Percentiles rank a stretch among this genome's conserved stretches.
phyloP scores from a whole-genome alignment of 108 stramenopile genomes.

The Stephanodiscus triporus region DNA sequence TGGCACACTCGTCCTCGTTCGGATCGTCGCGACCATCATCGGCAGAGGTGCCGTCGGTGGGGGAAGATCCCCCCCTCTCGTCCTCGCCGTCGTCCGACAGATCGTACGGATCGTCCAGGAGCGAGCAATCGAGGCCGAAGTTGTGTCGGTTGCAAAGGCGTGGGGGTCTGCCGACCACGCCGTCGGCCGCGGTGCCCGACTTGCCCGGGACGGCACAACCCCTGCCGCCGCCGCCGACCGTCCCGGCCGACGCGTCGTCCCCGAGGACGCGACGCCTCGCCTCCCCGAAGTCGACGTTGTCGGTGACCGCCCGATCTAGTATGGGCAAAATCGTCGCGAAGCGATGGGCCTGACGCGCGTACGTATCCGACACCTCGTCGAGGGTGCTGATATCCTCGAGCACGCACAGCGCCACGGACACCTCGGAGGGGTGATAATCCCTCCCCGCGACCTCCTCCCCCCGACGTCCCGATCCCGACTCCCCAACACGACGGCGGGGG shows the following conservation, averaged over 20 bases:
- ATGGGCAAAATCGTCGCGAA: background rate
- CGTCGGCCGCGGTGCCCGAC: no score
- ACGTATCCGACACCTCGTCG: background rate
- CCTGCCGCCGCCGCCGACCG: background rate
- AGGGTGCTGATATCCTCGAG: background rate
- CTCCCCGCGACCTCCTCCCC: background rate
- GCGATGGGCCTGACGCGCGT: background rate
- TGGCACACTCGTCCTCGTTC: constrained; percentile 8
- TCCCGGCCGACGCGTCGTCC: background rate
- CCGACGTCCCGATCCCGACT: background rate
- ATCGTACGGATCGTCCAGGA: background rate
- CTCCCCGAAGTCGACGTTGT: background rate
- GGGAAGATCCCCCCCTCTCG: background rate
- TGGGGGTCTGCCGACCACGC: background rate
- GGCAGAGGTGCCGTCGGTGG: background rate
- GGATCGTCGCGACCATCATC: background rate
- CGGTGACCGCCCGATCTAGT: constrained; percentile 1
- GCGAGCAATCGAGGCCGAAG: background rate
- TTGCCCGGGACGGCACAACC: background rate
- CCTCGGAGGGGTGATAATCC: background rate
- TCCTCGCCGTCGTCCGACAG: background rate
- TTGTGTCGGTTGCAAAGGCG: background rate
- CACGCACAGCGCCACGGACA: background rate
- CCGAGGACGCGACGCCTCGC: background rate
- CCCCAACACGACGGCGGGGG: background rate